Evolutionary conservation across 2,329 filamentous ascomycete genomes (phyloP).

Genomic region (Cladosporium phlei): DNA sequence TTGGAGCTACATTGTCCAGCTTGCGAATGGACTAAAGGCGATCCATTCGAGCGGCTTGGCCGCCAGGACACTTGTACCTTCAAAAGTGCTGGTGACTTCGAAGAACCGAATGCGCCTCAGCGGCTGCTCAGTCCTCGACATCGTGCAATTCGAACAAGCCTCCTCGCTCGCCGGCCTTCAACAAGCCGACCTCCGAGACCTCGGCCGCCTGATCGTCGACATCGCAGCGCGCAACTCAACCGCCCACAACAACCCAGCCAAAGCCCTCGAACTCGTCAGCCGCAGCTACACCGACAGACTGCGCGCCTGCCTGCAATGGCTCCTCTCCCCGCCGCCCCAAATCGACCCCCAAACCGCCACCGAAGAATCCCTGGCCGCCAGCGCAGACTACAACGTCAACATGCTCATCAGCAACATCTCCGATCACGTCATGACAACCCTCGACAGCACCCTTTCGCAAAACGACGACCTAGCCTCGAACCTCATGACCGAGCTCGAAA

Average conservation of each 20-base stretch:
- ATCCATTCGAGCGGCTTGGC: conserved; percentile 80
- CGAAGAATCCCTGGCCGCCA: conserved; percentile 13
- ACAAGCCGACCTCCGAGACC: conserved; percentile 77
- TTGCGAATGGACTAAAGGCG: conserved; percentile 78
- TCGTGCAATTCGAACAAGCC: conserved; percentile 73
- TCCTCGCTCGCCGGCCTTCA: conserved; percentile 71
- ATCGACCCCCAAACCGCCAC: conserved; percentile 19
- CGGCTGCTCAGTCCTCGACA: conserved; percentile 83
- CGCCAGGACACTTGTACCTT: conserved; percentile 77
- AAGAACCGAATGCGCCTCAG: conserved; percentile 86
- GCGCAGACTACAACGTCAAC: conserved; percentile 64
- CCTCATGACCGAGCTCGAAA: conserved; percentile 78
- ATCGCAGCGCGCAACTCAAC: conserved; percentile 60
- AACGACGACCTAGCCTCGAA: conserved; percentile 70
- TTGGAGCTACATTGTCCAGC: conserved; percentile 90
- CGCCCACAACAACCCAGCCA: conserved; percentile 54
- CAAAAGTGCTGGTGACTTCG: conserved; percentile 83
- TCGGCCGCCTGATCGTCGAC: conserved; percentile 79
- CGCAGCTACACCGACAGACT: conserved; percentile 74
- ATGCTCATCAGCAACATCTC: conserved; percentile 75
- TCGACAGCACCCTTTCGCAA: conserved; percentile 74
- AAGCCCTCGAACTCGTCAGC: conserved; percentile 70
- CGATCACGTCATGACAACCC: conserved; percentile 66
- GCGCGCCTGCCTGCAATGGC: conserved; percentile 74
- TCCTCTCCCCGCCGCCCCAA: conserved; percentile 62